Conservation (phyloP, 2,329 filamentous ascomycete genomes). For the Cladosporium sp. region DNA sequence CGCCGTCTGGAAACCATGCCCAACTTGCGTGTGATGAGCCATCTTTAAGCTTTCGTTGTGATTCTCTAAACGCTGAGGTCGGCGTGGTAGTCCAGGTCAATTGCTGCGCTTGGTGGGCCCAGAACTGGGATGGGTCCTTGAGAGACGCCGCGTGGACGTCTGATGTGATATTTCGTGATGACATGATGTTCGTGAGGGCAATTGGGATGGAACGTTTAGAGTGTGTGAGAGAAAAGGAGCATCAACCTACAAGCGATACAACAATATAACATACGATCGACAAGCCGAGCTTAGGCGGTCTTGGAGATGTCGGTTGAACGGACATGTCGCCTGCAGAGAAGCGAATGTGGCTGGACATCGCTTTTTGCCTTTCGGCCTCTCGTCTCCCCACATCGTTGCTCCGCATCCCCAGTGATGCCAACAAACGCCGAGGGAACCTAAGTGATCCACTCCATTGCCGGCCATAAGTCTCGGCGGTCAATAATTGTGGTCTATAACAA, state of each 20-base stretch:
- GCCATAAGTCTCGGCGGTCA: constrained; percentile 1
- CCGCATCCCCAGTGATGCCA: constrained; percentile 7
- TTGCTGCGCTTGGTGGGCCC: constrained; percentile 58
- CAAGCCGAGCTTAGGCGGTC: constrained; percentile 18
- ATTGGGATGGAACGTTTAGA: background rate
- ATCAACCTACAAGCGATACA: background rate
- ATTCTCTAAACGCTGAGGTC: constrained; percentile 59
- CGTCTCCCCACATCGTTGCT: constrained; percentile 7
- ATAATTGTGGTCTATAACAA: background rate
- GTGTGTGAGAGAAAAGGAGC: background rate
- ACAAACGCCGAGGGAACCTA: background rate
- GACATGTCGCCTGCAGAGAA: constrained; percentile 8
- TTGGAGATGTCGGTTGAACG: constrained; percentile 16
- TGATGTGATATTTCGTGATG: constrained; percentile 37
- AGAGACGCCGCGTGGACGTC: constrained; percentile 38
- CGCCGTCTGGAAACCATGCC: constrained; percentile 87
- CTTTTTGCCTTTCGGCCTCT: background rate
- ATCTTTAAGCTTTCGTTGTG: constrained; percentile 64
- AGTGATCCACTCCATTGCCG: background rate
- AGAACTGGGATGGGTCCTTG: constrained; percentile 40
- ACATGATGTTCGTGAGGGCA: constrained; percentile 10
- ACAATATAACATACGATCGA: background rate
- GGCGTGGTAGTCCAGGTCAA: constrained; percentile 82
- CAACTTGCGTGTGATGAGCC: constrained; percentile 72
- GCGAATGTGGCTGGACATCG: constrained; percentile 9